Base-by-base conservation (phyloP, 2,329 filamentous ascomycete species). In the Zymoseptoria crescenta region DNA sequence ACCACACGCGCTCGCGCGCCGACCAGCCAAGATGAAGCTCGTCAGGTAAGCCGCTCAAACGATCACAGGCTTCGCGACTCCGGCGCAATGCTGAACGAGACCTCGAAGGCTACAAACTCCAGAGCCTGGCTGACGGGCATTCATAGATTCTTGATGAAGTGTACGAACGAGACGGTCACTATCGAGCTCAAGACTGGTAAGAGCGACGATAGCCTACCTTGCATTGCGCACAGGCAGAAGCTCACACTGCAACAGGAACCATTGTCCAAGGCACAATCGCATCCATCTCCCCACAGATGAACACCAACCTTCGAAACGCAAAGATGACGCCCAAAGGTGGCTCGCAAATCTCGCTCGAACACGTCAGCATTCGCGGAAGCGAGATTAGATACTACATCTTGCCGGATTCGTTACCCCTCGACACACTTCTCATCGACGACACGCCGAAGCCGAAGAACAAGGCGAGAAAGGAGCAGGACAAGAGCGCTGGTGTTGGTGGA, bases 381-480 rank as follows among this genome's bases (percentile, higher is more conserved):
- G 96, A 92, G 20, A 95, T 99, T 74, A 87, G 94, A 76, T 96
- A 96, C 79, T 93, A 89, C 74, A 96, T 99, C 74, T 87, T 99
- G 9, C 94, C 94, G 58, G 94, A 99, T 79, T 94, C 89, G 64
- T 83, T 99, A 70, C 93, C 93, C 48, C 83, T 99, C 65, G 94
- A 99, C 76, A 96, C 93, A 49, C 83, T 99, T 56, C 83, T 99
- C 63, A 91, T 99, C 68, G 94, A 99, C 74, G 94, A 99, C 77
- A 86, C 91, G 70, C 91, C 93, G 55, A 99, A 99, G 81, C 93
- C 94, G 62, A 97, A 97, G 88, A 99, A 99, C 80, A 99, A 99
- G 86, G 93, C 94, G 27, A 85, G 93, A 73, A 99, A 99, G 82
- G 94, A 97, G 79, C 60, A 62, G 49, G 82, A 76, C 6, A 78